Percentiles rank a stretch among this genome's conserved stretches.
phyloP scores from a whole-genome alignment of 1,284 basidiomycete genomes.

The Moesziomyces sp. region DNA sequence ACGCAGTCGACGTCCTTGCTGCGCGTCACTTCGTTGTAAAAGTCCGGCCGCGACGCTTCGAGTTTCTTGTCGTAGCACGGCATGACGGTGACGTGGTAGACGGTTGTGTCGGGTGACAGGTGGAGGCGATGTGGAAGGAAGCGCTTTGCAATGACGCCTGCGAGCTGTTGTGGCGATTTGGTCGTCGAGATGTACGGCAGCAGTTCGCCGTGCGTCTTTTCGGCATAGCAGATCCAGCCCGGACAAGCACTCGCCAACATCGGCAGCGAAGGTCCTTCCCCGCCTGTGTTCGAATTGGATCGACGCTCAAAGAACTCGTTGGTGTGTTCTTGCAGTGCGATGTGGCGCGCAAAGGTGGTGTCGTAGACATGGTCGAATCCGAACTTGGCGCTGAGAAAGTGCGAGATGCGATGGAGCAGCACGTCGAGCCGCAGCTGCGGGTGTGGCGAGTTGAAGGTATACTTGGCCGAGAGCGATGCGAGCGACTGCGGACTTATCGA shows the following conservation, averaged over 20 bases:
- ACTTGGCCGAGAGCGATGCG: constrained; percentile 75
- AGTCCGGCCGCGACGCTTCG: constrained; percentile 81
- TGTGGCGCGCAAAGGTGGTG: constrained; percentile 90
- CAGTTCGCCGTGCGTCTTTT: constrained; percentile 93
- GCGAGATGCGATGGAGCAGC: constrained; percentile 71
- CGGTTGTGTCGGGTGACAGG: constrained; percentile 1
- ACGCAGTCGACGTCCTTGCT: constrained; percentile 95
- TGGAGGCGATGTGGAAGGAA: constrained; percentile 71
- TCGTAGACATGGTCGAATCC: constrained; percentile 86
- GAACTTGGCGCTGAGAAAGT: constrained; percentile 65
- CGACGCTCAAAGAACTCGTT: constrained; percentile 76
- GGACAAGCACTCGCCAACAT: constrained; percentile 97
- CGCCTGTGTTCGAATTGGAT: constrained; percentile 5
- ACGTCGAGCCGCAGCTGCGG: constrained; percentile 68
- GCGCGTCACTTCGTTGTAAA: constrained; percentile 51
- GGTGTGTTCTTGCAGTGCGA: constrained; percentile 83
- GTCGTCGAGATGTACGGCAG: constrained; percentile 87
- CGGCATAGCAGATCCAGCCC: constrained; percentile 99
- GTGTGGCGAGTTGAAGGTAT: constrained; percentile 28
- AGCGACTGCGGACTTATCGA: constrained; percentile 83
- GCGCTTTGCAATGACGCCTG: constrained; percentile 93
- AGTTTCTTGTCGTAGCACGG: constrained; percentile 99
- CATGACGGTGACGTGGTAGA: constrained; percentile 96
- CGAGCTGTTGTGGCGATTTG: constrained; percentile 92
- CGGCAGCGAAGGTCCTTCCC: constrained; percentile 72